Base-by-base conservation (phyloP, 768 basidiomycete genomes). In the Xerocomus brunneocitrinus region DNA sequence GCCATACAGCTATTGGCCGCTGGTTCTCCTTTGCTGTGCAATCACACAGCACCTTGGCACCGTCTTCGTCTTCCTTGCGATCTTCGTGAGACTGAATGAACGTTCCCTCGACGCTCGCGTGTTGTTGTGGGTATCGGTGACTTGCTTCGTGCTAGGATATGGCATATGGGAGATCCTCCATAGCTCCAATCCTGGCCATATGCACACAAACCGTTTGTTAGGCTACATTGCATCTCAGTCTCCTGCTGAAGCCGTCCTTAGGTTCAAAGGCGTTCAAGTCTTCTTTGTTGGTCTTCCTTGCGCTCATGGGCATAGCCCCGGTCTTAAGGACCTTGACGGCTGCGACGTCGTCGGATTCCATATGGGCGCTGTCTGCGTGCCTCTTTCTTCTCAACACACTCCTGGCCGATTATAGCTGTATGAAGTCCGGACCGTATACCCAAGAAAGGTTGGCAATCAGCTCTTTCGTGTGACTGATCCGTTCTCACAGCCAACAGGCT, bases 271-370 rank as follows among this genome's bases (percentile, higher is more conserved):
- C 81, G 1, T 65, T 87, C 56, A 92, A 90, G 65, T 90, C 91
- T 4, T 87, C 88, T 7, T 77, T 98, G 41, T 76, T 98, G 54
- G 88, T 95, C 59, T 90, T 95, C 64, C 79, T 97, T 24, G 82
- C 90, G 7, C 79, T 99, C 55, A 84, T 97, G 75, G 86, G 93
- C 14, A 76, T 98, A 50, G 87, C 94, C 3, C 97, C 97, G 13
- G 89, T 98, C 9, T 75, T 98, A 52, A 82, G 87, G 63, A 98
- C 95, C 5, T 73, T 99, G 64, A 95, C 93, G 28, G 89, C 91
- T 36, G 91, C 95, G 25, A 98, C 95, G 4, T 97, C 95, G 36
- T 90, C 90, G 12, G 97, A 99, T 68, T 93, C 93, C 28, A 95
- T 98, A 58, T 98, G 93, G 93, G 94, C 95, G 6, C 72, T 98